Conservation (phyloP, 2,329 filamentous ascomycete species). For the Venturia pyrina region DNA sequence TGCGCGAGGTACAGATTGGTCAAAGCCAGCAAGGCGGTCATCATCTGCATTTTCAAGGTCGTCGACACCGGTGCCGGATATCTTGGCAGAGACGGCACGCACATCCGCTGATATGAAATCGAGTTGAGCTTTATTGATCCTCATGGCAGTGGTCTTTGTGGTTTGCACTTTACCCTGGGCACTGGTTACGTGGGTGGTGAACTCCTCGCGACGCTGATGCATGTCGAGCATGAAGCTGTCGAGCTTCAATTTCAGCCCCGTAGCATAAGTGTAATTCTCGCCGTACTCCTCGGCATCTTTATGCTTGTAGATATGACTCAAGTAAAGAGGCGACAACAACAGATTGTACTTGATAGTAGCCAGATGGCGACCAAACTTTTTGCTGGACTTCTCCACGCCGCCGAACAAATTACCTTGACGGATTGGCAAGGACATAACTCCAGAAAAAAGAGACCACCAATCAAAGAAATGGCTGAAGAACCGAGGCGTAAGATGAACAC, state of each 20-base stretch:
- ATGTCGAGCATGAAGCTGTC: slow-evolving; percentile 97
- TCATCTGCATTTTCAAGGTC: slow-evolving; percentile 61
- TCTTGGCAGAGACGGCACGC: slow-evolving; percentile 82
- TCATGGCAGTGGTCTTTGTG: slow-evolving; percentile 81
- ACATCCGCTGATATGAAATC: slow-evolving; percentile 89
- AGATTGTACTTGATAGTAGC: slow-evolving; percentile 99
- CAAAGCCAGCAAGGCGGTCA: slow-evolving; percentile 46
- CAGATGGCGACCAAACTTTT: slow-evolving; percentile 93
- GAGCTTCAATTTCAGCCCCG: slow-evolving; percentile 89
- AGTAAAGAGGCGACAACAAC: slow-evolving; percentile 80
- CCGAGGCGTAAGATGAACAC: slow-evolving; percentile 83
- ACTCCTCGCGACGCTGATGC: slow-evolving; percentile 87
- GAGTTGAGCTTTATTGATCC: slow-evolving; percentile 87
- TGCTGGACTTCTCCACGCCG: slow-evolving; percentile 88
- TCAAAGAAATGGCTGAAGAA: slow-evolving; percentile 98
- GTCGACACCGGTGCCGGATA: slow-evolving; percentile 68
- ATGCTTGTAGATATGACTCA: slow-evolving; percentile 97
- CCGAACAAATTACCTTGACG: slow-evolving; percentile 89
- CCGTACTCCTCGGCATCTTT: slow-evolving; percentile 84
- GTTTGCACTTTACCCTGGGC: slow-evolving; percentile 53
- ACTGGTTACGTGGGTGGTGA: slow-evolving; percentile 69
- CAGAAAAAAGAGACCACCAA: slow-evolving; percentile 96
- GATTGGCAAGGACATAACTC: slow-evolving; percentile 87
- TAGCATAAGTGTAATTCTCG: slow-evolving; percentile 73
- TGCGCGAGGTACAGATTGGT: slow-evolving; percentile 40